Evolutionary conservation across 108 stramenopile species (phyloP).

Genomic region (Cyclotella sp.): DNA sequence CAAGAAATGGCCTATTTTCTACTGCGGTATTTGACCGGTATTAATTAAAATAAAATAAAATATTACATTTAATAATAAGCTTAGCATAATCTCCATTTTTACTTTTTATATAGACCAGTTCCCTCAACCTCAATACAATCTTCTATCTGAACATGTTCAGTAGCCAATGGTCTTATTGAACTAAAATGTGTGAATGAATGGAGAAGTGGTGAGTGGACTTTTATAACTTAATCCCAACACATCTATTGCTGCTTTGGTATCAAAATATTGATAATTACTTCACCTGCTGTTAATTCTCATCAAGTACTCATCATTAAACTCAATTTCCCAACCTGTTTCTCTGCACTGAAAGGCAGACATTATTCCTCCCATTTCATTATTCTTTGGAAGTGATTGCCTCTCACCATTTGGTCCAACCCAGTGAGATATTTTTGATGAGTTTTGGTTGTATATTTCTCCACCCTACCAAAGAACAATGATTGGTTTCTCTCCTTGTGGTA

Average conservation of each 20-base stretch:
- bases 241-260: not conserved
- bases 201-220: not conserved
- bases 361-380: not conserved
- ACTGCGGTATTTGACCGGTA: too few species aligned
- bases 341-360: not conserved
- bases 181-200: not conserved
- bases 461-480: not conserved
- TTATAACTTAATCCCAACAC: not conserved
- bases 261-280: not conserved
- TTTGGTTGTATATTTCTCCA: not conserved
- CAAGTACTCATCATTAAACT: not conserved
- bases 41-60: too few species aligned
- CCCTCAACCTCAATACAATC: too few species aligned
- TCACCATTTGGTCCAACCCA: too few species aligned
- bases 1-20: too few species aligned
- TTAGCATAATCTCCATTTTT: too few species aligned
- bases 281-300: not conserved
- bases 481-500: not conserved
- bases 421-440: not conserved
- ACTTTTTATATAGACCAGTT: too few species aligned
- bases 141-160: not conserved
- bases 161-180: not conserved
- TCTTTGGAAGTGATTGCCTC: too few species aligned
- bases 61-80: too few species aligned
- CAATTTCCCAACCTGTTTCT: not conserved